phyloP scores from a whole-genome alignment of 2,329 filamentous ascomycete genomes.

The Cephalotrichum gorgonifer region DNA sequence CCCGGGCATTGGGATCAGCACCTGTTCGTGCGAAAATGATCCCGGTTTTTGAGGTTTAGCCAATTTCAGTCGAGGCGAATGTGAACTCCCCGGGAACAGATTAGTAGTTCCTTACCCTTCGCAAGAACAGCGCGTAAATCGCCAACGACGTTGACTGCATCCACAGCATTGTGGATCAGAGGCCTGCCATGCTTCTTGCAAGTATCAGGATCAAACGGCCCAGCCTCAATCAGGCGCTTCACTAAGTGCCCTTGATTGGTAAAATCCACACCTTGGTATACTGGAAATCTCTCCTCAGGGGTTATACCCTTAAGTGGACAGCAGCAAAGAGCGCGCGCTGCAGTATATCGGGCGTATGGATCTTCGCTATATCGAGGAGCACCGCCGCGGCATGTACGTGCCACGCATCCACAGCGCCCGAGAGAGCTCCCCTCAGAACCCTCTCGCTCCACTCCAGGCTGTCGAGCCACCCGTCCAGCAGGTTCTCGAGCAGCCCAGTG shows the following conservation, averaged over 20 bases:
- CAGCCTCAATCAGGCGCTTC: constrained; percentile 7
- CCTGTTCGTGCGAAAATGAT: too few species aligned
- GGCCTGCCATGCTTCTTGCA: constrained; percentile 6
- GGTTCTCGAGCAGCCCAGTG: not conserved
- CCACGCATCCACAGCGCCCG: not conserved
- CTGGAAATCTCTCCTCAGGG: constrained; percentile 9
- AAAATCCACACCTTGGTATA: constrained; percentile 9
- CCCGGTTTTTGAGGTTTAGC: too few species aligned
- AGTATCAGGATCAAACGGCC: constrained; percentile 7
- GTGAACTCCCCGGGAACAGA: too few species aligned
- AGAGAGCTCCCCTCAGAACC: not conserved
- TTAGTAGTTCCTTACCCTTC: not conserved
- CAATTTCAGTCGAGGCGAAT: not conserved
- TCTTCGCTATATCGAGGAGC: not conserved
- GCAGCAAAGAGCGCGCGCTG: not conserved
- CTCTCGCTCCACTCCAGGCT: not conserved
- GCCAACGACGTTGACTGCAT: not conserved
- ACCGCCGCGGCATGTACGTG: not conserved
- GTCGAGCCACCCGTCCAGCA: not conserved
- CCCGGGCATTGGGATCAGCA: not conserved
- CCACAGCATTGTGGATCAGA: constrained; percentile 2
- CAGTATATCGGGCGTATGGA: not conserved
- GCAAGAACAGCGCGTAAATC: constrained; percentile 4
- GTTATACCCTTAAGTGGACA: not conserved
- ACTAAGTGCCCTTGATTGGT: constrained; percentile 5